Percentiles rank a stretch among this genome's conserved stretches.
phyloP scores from a whole-genome alignment of 2,329 filamentous ascomycete genomes.

The Cladophialophora chaetospira region DNA sequence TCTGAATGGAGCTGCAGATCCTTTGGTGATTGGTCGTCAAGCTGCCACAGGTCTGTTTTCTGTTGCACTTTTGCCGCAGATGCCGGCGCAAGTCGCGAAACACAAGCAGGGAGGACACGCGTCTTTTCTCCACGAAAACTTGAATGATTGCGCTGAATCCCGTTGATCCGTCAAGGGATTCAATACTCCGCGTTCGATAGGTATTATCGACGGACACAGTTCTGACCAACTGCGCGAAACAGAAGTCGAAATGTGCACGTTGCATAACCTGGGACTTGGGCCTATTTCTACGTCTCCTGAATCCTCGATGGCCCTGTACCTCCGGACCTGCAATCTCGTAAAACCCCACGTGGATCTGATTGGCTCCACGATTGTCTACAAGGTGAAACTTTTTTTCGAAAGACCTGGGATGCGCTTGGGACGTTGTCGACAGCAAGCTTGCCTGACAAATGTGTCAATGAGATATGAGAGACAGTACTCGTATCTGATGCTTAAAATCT shows the following conservation, averaged over 20 bases:
- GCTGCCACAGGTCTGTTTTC: conserved; percentile 21
- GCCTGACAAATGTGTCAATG: neutral
- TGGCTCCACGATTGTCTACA: neutral
- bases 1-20: neutral
- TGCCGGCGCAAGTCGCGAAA: conserved; percentile 16
- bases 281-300: neutral
- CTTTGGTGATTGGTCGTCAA: conserved; percentile 1
- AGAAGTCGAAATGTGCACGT: neutral
- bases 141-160: too few species aligned
- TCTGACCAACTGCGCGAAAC: too few species aligned
- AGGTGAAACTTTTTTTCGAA: neutral
- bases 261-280: neutral
- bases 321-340: neutral
- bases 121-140: conserved; percentile 20
- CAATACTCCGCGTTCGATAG: too few species aligned
- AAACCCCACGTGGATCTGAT: neutral
- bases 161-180: too few species aligned
- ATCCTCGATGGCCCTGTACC: neutral
- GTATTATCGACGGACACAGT: too few species aligned
- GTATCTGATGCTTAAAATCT: neutral
- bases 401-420: neutral
- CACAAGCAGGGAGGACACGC: conserved; percentile 16
- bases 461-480: neutral
- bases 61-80: conserved; percentile 1
- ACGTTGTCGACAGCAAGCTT: neutral